Conservation (phyloP, 1,139 yeast genomes). For the Debaryomyces sp. region DNA sequence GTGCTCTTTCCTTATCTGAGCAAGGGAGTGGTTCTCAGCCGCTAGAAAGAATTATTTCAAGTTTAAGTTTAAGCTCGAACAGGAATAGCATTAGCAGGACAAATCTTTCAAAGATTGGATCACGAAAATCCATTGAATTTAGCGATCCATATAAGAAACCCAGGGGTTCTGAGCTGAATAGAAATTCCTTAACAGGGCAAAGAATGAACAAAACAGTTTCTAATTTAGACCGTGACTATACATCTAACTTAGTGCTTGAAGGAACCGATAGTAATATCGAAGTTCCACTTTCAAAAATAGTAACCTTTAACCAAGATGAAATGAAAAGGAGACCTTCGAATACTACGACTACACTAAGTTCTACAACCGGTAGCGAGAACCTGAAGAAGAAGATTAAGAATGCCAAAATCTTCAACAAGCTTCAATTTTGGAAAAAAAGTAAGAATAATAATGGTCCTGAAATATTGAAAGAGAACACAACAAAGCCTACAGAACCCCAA, state of each 20-base stretch:
- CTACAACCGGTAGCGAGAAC: conserved; percentile 9
- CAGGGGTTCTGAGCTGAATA: conserved; percentile 1
- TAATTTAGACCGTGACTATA: background rate
- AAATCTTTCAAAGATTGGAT: conserved; percentile 5
- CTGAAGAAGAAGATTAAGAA: conserved; percentile 23
- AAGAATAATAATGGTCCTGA: conserved; percentile 10
- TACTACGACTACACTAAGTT: conserved; percentile 13
- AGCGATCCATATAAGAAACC: conserved; percentile 2
- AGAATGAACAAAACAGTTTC: background rate
- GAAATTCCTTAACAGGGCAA: conserved; percentile 3
- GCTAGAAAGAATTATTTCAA: conserved; percentile 42
- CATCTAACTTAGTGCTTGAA: background rate
- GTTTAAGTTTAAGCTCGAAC: conserved; percentile 38
- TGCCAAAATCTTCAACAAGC: conserved; percentile 33
- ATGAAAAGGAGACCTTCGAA: conserved; percentile 17
- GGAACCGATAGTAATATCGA: conserved; percentile 10
- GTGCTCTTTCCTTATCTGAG: conserved; percentile 41
- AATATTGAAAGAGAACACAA: background rate
- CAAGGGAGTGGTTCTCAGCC: conserved; percentile 33
- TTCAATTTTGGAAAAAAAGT: conserved; percentile 47
- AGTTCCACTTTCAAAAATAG: conserved; percentile 30
- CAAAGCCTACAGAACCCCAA: background rate
- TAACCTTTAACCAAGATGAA: conserved; percentile 39
- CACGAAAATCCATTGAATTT: conserved; percentile 3
- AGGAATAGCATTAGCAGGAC: conserved; percentile 2